Conservation (phyloP, 1,284 basidiomycete genomes). For the Butyriboletus appendiculatus region DNA sequence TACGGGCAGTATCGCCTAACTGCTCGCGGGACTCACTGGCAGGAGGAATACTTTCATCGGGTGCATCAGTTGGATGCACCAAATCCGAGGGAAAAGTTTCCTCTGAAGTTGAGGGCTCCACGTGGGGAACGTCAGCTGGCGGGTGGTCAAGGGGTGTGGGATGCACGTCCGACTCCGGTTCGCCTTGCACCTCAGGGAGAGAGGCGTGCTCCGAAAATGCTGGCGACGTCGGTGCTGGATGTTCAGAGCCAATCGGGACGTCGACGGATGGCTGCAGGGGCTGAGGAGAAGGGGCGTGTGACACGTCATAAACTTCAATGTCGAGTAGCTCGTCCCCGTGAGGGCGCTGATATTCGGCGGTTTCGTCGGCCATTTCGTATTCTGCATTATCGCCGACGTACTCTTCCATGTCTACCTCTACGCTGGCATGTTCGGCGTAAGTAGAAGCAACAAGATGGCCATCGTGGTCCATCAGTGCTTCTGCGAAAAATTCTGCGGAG, state of each 20-base stretch:
- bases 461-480: conserved; percentile 69
- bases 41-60: conserved; percentile 5
- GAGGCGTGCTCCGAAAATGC: conserved; percentile 10
- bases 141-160: conserved; percentile 16
- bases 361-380: conserved; percentile 68
- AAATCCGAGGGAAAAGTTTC: conserved; percentile 7
- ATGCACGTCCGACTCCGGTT: conserved; percentile 14
- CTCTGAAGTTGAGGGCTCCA: conserved; percentile 12
- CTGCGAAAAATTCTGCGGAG: conserved; percentile 52
- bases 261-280: conserved; percentile 21
- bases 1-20: conserved; percentile 4
- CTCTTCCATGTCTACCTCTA: conserved; percentile 74
- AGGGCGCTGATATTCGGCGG: conserved; percentile 31
- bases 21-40: conserved; percentile 25
- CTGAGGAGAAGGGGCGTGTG: conserved; percentile 38
- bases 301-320: conserved; percentile 62
- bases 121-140: conserved; percentile 15
- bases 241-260: conserved; percentile 20
- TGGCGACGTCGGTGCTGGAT: background rate
- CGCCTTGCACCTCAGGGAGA: conserved; percentile 4
- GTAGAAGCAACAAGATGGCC: conserved; percentile 29
- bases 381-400: conserved; percentile 57
- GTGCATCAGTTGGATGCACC: conserved; percentile 4
- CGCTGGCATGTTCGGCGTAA: conserved; percentile 42
- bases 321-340: conserved; percentile 46